Conservation (phyloP, 106 monocot species). For the Platanthera guangdongensis region DNA sequence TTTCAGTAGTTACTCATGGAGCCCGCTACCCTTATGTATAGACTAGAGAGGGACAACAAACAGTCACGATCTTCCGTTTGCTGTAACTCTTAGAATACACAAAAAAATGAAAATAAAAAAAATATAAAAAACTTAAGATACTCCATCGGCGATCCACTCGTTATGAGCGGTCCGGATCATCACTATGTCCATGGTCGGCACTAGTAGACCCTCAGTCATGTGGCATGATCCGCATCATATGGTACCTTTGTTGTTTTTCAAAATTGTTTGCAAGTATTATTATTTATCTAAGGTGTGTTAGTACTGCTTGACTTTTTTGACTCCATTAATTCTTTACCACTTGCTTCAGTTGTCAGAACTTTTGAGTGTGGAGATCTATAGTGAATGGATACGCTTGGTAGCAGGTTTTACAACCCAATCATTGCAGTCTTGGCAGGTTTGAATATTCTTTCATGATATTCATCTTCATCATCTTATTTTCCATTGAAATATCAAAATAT, state of each 20-base stretch:
- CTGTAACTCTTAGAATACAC: too few relatives aligned
- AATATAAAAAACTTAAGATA: too few relatives aligned
- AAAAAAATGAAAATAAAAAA: too few relatives aligned
- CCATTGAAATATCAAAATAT: background rate
- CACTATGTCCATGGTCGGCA: too few relatives aligned
- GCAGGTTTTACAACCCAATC: conserved; percentile 89
- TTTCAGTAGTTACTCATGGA: too few relatives aligned
- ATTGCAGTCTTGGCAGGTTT: conserved; percentile 96
- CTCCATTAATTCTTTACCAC: conserved; percentile 3
- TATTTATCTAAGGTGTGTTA: background rate
- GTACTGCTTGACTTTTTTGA: conserved; percentile 6
- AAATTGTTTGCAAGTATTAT: background rate
- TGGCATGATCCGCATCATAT: too few relatives aligned
- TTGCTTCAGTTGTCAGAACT: conserved; percentile 76
- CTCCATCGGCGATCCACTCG: too few relatives aligned
- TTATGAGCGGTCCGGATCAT: too few relatives aligned
- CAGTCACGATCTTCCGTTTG: too few relatives aligned
- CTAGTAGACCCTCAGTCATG: too few relatives aligned
- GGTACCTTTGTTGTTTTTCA: background rate
- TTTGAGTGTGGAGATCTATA: conserved; percentile 75
- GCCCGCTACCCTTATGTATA: too few relatives aligned
- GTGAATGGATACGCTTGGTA: conserved; percentile 88
- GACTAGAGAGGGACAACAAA: too few relatives aligned
- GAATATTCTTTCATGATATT: conserved; percentile 1
- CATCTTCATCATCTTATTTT: background rate